Percentiles rank a stretch among this genome's conserved stretches.
Evolutionary conservation across 345 rosid genomes (phyloP).

Genomic region (Mangifera indica): DNA sequence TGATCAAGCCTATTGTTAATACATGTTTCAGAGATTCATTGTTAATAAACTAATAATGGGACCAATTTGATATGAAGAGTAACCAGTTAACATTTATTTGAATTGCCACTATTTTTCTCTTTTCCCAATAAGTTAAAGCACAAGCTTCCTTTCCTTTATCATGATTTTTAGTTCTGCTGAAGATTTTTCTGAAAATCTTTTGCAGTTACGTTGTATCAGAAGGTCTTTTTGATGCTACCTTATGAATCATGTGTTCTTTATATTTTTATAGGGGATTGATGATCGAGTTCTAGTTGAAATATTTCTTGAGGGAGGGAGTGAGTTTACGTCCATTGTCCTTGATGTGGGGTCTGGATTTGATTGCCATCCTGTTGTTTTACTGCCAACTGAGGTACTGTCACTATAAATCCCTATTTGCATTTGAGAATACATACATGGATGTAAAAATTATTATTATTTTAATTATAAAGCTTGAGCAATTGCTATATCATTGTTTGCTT

Average conservation of each 20-base stretch:
- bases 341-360: constrained; percentile 81
- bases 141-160: too few relatives aligned
- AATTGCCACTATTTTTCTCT: neutral
- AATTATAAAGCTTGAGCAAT: neutral
- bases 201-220: constrained; percentile 2
- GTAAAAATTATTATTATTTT: neutral
- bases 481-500: too few relatives aligned
- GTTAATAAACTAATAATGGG: constrained; percentile 6
- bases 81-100: constrained; percentile 1
- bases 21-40: neutral
- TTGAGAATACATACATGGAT: neutral
- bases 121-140: neutral
- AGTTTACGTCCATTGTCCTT: constrained; percentile 89
- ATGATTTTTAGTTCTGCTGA: too few relatives aligned
- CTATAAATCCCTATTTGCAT: constrained; percentile 14
- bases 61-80: constrained; percentile 1
- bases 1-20: constrained; percentile 1
- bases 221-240: constrained; percentile 11
- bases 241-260: constrained; percentile 12
- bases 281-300: constrained; percentile 70
- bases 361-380: constrained; percentile 70
- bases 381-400: constrained; percentile 82
- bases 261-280: constrained; percentile 69
- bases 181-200: constrained; percentile 6
- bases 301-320: constrained; percentile 82